These are phyloP conservation scores for Entomophthora muscae DNA, from an alignment of 371 early-diverging fungal genomes.

Conservation along the genomic window DNA sequence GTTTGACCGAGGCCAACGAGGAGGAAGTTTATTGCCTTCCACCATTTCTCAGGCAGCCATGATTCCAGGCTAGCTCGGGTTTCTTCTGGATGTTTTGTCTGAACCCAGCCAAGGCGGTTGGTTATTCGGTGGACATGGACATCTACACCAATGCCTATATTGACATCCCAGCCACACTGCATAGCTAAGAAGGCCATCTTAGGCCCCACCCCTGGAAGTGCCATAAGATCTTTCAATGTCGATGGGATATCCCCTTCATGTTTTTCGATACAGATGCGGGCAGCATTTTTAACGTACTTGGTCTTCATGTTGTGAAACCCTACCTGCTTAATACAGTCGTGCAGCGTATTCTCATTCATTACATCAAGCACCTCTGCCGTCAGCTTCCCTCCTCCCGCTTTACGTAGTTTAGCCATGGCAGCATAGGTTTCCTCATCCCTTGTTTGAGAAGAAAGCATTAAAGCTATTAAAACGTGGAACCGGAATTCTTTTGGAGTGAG, in stretches of 20 bases:
- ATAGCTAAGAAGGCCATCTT: conserved; percentile 88
- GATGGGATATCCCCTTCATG: conserved; percentile 75
- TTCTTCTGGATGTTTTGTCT: conserved; percentile 59
- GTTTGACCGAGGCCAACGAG: conserved; percentile 95
- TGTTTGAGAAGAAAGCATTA: conserved; percentile 93
- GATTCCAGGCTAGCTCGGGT: conserved; percentile 65
- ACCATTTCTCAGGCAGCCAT: conserved; percentile 74
- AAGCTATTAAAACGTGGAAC: conserved; percentile 75
- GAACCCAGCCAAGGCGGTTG: conserved; percentile 80
- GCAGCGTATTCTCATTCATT: conserved; percentile 34
- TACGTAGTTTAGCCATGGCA: conserved; percentile 46
- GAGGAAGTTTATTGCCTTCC: conserved; percentile 78
- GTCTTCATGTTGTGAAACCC: conserved; percentile 88
- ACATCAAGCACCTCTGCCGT: conserved; percentile 31
- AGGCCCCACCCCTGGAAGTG: conserved; percentile 93
- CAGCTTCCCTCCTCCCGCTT: conserved; percentile 33
- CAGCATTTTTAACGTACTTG: conserved; percentile 48
- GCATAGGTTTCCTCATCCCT: conserved; percentile 81
- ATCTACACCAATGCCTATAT: conserved; percentile 95
- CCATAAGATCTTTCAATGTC: conserved; percentile 52
- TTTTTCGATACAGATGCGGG: conserved; percentile 45
- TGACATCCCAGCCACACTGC: conserved; percentile 72
- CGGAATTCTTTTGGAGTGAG: conserved; percentile 36
- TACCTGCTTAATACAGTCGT: conserved; percentile 58
- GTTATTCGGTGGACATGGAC: conserved; percentile 93